Percentiles rank a stretch among this genome's conserved stretches.
Evolutionary conservation across 305 asterid species (phyloP).

Genomic region (Euphrasia arctica): DNA sequence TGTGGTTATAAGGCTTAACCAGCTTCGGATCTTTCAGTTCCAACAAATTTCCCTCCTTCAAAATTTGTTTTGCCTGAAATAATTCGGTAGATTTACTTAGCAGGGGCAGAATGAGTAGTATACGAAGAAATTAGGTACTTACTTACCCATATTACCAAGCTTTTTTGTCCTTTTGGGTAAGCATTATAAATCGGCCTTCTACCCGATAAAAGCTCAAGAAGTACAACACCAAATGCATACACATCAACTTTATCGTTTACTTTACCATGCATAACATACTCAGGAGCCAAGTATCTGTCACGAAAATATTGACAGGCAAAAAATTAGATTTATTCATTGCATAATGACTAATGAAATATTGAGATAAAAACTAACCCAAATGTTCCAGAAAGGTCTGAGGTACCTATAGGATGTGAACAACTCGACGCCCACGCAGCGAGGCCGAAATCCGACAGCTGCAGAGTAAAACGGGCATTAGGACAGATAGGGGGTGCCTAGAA

Average conservation of each 20-base stretch:
- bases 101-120: too few relatives aligned
- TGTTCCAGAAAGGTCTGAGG: conserved; percentile 80
- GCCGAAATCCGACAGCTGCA: conserved; percentile 89
- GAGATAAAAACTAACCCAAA: conserved; percentile 56
- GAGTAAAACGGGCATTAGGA: conserved; percentile 21
- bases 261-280: conserved; percentile 81
- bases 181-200: conserved; percentile 72
- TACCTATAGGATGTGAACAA: conserved; percentile 46
- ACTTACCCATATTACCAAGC: conserved; percentile 92
- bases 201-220: conserved; percentile 86
- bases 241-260: conserved; percentile 70
- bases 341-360: conserved; percentile 8
- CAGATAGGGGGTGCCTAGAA: background rate
- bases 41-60: conserved; percentile 50
- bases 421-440: conserved; percentile 74
- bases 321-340: conserved; percentile 6
- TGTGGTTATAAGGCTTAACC: conserved; percentile 39
- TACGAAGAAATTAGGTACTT: conserved; percentile 1
- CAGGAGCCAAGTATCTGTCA: conserved; percentile 90
- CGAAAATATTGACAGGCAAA: background rate
- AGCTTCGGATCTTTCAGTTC: conserved; percentile 60
- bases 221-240: conserved; percentile 91
- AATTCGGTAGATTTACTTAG: conserved; percentile 17
- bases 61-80: conserved; percentile 64
- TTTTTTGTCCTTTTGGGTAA: conserved; percentile 60